Evolutionary conservation across 352 stramenopile genomes (phyloP).

Genomic region (Phytophthora crassamura): DNA sequence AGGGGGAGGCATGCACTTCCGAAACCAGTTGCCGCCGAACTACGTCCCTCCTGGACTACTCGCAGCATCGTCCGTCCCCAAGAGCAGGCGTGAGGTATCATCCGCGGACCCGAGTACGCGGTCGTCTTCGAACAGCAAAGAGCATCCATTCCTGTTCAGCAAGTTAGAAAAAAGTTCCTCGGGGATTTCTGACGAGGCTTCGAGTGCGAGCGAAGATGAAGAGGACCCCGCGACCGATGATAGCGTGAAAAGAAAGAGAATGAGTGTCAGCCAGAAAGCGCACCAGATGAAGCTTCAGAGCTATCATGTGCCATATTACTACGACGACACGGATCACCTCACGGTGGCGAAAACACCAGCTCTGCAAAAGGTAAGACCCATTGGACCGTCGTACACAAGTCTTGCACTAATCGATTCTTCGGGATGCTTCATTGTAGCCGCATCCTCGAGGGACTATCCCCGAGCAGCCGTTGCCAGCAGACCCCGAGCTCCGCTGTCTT

Average conservation of each 20-base stretch:
- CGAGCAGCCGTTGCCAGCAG: conserved; percentile 42
- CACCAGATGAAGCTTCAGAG: conserved; percentile 38
- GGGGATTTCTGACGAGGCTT: conserved; percentile 14
- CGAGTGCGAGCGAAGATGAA: conserved; percentile 28
- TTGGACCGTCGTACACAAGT: neutral
- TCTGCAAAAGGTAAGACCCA: conserved; percentile 24
- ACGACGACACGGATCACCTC: conserved; percentile 5
- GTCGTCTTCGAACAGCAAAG: conserved; percentile 6
- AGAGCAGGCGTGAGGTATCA: conserved; percentile 15
- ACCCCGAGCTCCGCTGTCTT: conserved; percentile 66
- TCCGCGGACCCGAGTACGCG: neutral
- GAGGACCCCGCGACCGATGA: conserved; percentile 13
- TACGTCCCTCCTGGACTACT: conserved; percentile 46
- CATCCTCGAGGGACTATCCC: conserved; percentile 57
- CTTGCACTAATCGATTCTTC: neutral
- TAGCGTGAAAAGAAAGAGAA: conserved; percentile 10
- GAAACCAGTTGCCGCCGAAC: conserved; percentile 71
- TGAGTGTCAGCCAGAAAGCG: neutral
- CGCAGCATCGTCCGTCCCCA: conserved; percentile 15
- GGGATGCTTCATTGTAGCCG: conserved; percentile 23
- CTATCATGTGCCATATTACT: conserved; percentile 48
- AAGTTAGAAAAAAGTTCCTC: conserved; percentile 18
- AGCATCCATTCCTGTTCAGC: neutral
- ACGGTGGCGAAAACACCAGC: neutral
- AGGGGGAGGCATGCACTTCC: conserved; percentile 73